Evolutionary conservation across 2,329 filamentous ascomycete species (phyloP), one percentile per base, ranked within the genome.

Genomic region (Aspergillus pseudoviridinutans): DNA sequence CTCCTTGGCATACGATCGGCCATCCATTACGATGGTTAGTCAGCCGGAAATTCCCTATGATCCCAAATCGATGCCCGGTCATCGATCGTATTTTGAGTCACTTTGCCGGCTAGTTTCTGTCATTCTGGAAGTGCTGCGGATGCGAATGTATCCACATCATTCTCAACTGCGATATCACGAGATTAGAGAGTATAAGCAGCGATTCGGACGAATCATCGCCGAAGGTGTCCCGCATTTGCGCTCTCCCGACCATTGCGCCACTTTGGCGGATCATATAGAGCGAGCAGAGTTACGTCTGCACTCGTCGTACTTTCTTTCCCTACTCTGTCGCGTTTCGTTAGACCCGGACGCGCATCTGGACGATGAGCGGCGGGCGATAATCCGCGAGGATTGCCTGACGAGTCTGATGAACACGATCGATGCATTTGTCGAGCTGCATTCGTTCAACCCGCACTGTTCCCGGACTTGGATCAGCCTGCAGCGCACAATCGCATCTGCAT

Each of bases 1-100:
- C n/a, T 84, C 82, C 17, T 80, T 86, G 47, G 84, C 82, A 1
- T 86, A 85, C 69, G 83, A 86, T 63, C 74, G 83, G 49, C 78
- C 77, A 2, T 81, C 81, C 2, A 80, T 80, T 49, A 78, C 74
- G n/a, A 81, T 81, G 51, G 78, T 81, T 38, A 75, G 76, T 52
- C 77, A 78, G 59, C 74, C 76, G 2, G 75, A 78, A 50, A 81
- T 80, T 5, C 74, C 78, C 46, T 76, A 80, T 68, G 71, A 79
- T 66, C 74, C 73, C 10, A 78, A 78, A 61, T 80, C 79, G n/a
- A 76, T 78, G 58, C 79, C 79, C 0, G 79, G 80, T 2, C 76
- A 79, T 53, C 74, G 79, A 49, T 78, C 79, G 2, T 85, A 85
- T 64, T 81, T 83, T 38, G 80, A 84, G 57, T 82, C 79, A 55